phyloP scores from a whole-genome alignment of 768 basidiomycete genomes.

The Auricularia sp. region DNA sequence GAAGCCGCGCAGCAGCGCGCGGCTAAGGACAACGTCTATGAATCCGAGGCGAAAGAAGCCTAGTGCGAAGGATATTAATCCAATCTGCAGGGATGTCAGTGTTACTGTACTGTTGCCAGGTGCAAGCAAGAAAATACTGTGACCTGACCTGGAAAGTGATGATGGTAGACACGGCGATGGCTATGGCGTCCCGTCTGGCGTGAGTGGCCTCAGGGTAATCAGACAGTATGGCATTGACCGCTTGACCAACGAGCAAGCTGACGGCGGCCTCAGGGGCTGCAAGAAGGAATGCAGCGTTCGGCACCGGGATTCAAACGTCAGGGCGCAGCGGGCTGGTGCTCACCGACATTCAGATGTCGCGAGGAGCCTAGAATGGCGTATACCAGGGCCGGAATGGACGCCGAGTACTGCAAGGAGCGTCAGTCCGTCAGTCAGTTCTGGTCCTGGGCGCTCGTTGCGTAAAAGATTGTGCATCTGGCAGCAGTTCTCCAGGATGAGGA shows the following conservation, averaged over 20 bases:
- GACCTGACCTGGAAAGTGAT: conserved; percentile 56
- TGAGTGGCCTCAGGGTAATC: conserved; percentile 35
- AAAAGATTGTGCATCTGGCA: no score
- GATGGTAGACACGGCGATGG: conserved; percentile 63
- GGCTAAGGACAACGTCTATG: conserved; percentile 85
- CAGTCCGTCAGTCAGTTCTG: no score
- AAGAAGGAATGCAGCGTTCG: not conserved
- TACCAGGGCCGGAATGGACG: conserved; percentile 76
- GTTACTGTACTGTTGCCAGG: not conserved
- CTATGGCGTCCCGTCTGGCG: conserved; percentile 40
- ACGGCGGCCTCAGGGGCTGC: conserved; percentile 83
- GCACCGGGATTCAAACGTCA: not conserved
- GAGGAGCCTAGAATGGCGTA: conserved; percentile 89
- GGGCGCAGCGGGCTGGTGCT: not conserved
- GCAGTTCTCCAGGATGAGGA: no score
- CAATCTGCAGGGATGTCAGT: conserved; percentile 40
- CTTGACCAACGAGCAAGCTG: conserved; percentile 79
- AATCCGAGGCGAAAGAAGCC: conserved; percentile 87
- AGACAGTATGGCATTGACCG: conserved; percentile 55
- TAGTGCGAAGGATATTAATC: conserved; percentile 73
- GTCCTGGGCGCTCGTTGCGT: no score
- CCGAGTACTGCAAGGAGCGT: conserved; percentile 48
- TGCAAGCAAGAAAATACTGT: conserved; percentile 26
- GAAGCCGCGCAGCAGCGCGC: conserved; percentile 81
- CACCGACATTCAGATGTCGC: conserved; percentile 51